Percentiles rank a stretch among this genome's conserved stretches.
Evolutionary conservation across 306 rosid genomes (phyloP).

Genomic region (Cucumis melo): DNA sequence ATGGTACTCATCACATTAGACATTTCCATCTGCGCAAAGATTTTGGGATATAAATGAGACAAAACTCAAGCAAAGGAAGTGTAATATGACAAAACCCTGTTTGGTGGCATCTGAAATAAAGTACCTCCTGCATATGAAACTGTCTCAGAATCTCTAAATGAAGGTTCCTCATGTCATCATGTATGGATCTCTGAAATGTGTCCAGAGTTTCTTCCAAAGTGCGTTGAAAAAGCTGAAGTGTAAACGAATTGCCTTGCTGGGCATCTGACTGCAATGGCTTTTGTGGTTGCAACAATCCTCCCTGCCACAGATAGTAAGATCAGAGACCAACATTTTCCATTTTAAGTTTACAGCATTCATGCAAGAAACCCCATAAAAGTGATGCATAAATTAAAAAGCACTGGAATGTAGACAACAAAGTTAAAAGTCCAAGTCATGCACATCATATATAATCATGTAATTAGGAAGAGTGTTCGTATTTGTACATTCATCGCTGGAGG

Average conservation of each 20-base stretch:
- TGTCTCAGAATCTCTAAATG: conserved; percentile 88
- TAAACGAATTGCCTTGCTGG: conserved; percentile 71
- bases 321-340: neutral
- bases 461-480: conserved; percentile 9
- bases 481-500: conserved; percentile 45
- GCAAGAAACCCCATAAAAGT: neutral
- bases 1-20: conserved; percentile 43
- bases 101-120: conserved; percentile 1
- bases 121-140: conserved; percentile 94
- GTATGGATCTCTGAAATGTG: conserved; percentile 79
- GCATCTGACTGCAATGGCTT: conserved; percentile 52
- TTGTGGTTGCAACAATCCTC: conserved; percentile 39
- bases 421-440: conserved; percentile 3
- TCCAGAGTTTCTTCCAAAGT: conserved; percentile 79
- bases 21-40: conserved; percentile 47
- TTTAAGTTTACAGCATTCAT: neutral
- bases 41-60: conserved; percentile 9
- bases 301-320: conserved; percentile 30
- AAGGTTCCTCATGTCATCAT: conserved; percentile 86
- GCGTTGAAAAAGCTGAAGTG: conserved; percentile 87
- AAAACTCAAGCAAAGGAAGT: neutral
- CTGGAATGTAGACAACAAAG: neutral
- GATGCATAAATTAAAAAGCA: neutral
- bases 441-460: conserved; percentile 4
- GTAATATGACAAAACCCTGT: neutral